A percentile compares a stretch with the other conserved stretches of the same genome.
phyloP scores from a whole-genome alignment of 2,329 filamentous ascomycete genomes.

The Zalaria sp. region DNA sequence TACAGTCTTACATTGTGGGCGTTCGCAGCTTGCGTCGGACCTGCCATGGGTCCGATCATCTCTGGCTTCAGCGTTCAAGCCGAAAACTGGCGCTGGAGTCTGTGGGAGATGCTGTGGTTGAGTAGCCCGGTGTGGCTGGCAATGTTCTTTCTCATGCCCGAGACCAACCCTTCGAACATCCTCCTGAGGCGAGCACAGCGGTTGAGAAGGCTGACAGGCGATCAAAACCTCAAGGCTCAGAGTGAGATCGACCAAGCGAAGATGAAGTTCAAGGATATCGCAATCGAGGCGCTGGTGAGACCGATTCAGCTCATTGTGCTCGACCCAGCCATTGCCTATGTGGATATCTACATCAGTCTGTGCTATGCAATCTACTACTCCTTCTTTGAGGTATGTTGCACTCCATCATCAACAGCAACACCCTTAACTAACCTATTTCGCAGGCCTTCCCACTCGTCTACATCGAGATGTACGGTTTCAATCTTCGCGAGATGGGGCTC shows the following conservation, averaged over 20 bases:
- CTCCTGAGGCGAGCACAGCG: slow-evolving; percentile 44
- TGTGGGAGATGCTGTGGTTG: slow-evolving; percentile 51
- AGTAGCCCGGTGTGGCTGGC: slow-evolving; percentile 43
- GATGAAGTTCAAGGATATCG: slow-evolving; percentile 30
- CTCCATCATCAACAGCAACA: slow-evolving; percentile 31
- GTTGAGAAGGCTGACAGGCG: slow-evolving; percentile 44
- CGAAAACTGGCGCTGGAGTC: slow-evolving; percentile 48
- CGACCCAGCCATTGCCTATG: slow-evolving; percentile 44
- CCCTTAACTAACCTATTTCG: slow-evolving; percentile 48
- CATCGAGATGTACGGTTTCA: slow-evolving; percentile 44
- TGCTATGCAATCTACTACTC: slow-evolving; percentile 43
- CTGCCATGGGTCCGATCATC: slow-evolving; percentile 46
- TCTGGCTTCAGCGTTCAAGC: slow-evolving; percentile 45
- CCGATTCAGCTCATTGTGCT: slow-evolving; percentile 44
- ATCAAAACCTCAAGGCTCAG: slow-evolving; percentile 40
- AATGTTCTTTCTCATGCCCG: slow-evolving; percentile 47
- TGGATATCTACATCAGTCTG: slow-evolving; percentile 17
- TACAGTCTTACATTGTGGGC: slow-evolving; percentile 49
- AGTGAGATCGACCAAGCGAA: slow-evolving; percentile 46
- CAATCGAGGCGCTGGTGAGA: slow-evolving; percentile 43
- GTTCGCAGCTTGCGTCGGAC: slow-evolving; percentile 31
- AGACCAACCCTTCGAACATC: slow-evolving; percentile 46
- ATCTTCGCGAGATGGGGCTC: slow-evolving; percentile 41
- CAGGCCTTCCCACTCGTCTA: slow-evolving; percentile 55
- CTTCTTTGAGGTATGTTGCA: slow-evolving; percentile 23